Conservation (phyloP, 768 basidiomycete species). For the Ramaria sp. region DNA sequence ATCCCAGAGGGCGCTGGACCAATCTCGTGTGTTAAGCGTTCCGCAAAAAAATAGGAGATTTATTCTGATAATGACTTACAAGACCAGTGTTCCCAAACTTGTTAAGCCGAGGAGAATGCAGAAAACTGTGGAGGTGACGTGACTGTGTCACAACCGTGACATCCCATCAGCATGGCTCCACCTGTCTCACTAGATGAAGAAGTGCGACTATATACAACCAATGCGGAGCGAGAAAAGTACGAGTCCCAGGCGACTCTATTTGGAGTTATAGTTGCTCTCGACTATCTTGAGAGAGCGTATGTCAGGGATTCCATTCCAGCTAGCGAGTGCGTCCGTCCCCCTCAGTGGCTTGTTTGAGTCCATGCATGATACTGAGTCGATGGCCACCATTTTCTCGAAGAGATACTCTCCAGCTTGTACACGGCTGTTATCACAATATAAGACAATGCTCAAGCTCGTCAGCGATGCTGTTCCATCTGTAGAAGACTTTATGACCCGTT, state of each 20-base stretch:
- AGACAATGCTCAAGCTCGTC: conserved; percentile 93
- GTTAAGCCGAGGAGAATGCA: not conserved
- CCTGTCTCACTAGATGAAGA: conserved; percentile 77
- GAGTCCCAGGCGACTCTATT: conserved; percentile 85
- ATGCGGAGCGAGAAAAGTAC: conserved; percentile 81
- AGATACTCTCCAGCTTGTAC: conserved; percentile 98
- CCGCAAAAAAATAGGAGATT: not conserved
- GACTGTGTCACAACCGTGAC: not conserved
- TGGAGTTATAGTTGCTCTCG: conserved; percentile 81
- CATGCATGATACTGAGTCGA: conserved; percentile 20
- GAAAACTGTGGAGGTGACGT: not conserved
- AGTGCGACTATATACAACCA: conserved; percentile 76
- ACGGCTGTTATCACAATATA: conserved; percentile 89
- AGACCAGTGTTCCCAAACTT: not conserved
- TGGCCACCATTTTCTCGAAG: conserved; percentile 22
- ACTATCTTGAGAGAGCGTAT: conserved; percentile 93
- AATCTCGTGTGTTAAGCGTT: too few relatives aligned
- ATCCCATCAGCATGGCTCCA: conserved; percentile 22
- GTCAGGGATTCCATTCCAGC: conserved; percentile 87
- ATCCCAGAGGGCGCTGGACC: too few relatives aligned
- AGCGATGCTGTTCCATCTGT: conserved; percentile 77
- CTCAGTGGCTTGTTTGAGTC: not conserved
- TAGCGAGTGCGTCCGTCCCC: conserved; percentile 57
- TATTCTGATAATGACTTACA: not conserved
- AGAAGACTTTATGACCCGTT: conserved; percentile 86